Evolutionary conservation across 2,329 filamentous ascomycete genomes (phyloP), one percentile per base, ranked within the genome.

Genomic region (Penicillium hordei): DNA sequence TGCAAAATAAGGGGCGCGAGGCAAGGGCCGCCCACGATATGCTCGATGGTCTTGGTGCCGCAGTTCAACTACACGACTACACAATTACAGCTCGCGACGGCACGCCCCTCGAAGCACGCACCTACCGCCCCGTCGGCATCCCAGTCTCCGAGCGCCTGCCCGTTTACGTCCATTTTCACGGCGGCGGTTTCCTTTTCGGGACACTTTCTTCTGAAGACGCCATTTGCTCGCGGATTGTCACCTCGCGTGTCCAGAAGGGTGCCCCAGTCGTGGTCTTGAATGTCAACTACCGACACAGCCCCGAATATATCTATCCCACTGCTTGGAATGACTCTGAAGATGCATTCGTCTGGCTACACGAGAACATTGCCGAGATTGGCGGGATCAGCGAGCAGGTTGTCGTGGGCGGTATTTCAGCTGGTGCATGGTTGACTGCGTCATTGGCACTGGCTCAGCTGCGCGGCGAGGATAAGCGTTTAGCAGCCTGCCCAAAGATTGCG

Each of bases 221-320:
- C 0, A 74, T 72, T 1, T 86, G 83, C 60, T 70, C 79, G 0
- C 73, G 76, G 0, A 77, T 84, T 10, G 80, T 82, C 0, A 66
- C 78, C 13, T 55, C 60, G 0, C 62, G 69, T 4, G 48, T 58
- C 1, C 73, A 61, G 2, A 60, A 64, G 5, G 50, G 33, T 19
- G 52, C 52, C 1, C 70, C 68, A 4, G 48, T 80, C 2, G 70
- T 81, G 0, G 82, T 86, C 0, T 63, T 86, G 1, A 83, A 84
- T 42, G 72, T 86, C 13, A 83, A 84, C 61, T 86, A 86, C 65
- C 79, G 85, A 0, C 83, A 86, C 63, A 83, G 83, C 0, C 84
- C 84, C 0, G 80, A 86, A 51, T 71, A 78, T 60, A 63, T 58
- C 0, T 86, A 81, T 56, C 85, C 84, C 0, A 80, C 76, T 0